Base-by-base conservation (phyloP, 495 filamentous ascomycete species). In the Podospora sp. region DNA sequence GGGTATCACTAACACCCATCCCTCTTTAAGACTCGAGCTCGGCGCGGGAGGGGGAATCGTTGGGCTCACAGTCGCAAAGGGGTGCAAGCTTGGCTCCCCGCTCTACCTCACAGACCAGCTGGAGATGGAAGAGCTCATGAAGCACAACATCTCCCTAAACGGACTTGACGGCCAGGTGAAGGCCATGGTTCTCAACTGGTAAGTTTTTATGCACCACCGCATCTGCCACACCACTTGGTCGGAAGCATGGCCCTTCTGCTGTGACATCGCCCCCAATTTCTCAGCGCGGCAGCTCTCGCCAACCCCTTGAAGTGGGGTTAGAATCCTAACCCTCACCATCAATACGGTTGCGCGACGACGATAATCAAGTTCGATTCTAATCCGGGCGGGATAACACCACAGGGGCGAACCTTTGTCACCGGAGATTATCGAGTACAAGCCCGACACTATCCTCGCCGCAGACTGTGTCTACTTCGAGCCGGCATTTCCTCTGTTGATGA, bases 391-490 rank as follows among this genome's bases (percentile, higher is more conserved):
- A 46, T 46, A 18, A 16, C 26, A 61, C 12, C 22, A 60, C 67
- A 89, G 86, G 87, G 84, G 85, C 65, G 80, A 87, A 63, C 80
- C 86, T 50, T 81, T 83, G 56, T 83, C 81, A 24, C 67, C 73
- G 55, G 81, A 78, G 64, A 83, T 83, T 24, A 59, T 77, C 49
- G 75, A 73, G 33, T 69, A 76, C 55, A 83, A 85, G 66, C 90
- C 93, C 14, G 88, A 95, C 68, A 81, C 94, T 51, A 87, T 99
- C 64, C 85, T 99, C 12, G 95, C 95, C 12, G 95, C 94, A 6
- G 95, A 99, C 76, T 98, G 95, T 80, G 93, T 96, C 59, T 99
- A 98, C 83, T 96, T 96, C 72, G 94, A 99, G 76, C 92, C 94
- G 3, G 91, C 94, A 2, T 98, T 98, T 75, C 93, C 93, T 52